Evolutionary conservation across 495 filamentous ascomycete genomes (phyloP), one percentile per base, ranked within the genome.

Genomic region (Neurospora hispaniola): DNA sequence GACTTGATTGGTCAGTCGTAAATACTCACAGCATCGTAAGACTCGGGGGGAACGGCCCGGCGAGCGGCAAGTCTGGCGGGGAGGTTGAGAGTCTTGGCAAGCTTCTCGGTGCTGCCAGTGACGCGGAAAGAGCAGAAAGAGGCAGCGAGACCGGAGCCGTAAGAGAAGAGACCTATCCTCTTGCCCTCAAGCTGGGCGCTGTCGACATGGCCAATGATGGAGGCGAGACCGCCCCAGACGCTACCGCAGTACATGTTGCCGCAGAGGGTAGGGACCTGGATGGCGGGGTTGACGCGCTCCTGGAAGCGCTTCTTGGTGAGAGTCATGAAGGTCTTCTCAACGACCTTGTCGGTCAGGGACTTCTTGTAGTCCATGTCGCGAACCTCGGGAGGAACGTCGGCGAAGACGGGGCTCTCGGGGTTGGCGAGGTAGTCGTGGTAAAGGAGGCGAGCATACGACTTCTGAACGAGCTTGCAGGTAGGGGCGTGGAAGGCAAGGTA

Each of bases 191-290:
- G 86, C 40, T 86, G 84, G 20, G 78, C 89, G 79, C 89, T 89
- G 74, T 87, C 84, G 71, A 94, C 84, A 79, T 94, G 90, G 82
- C 87, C 86, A 75, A 99, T 79, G 73, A 98, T 80, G 76, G 90
- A 91, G 80, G 89, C 88, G 62, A 99, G 86, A 71, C 93, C 93
- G 73, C 90, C 90, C 85, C 94, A 99, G 76, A 99, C 92, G 80
- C 93, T 97, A 69, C 91, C 96, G 78, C 91, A 94, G 86, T 99
- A 99, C 96, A 98, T 99, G 88, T 99, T 99, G 82, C 96, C 96
- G 83, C 94, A 97, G 85, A 93, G 90, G 59, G 94, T 98, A 43
- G 96, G 91, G 31, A 96, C 92, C 80, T 96, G 86, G 79, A 96
- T 92, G 78, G 87, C 84, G 44, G 96, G 94, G 80, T 90, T 86